Evolutionary conservation across 2,329 filamentous ascomycete genomes (phyloP), one percentile per base, ranked within the genome.

Genomic region (Lithohypha guttulata): DNA sequence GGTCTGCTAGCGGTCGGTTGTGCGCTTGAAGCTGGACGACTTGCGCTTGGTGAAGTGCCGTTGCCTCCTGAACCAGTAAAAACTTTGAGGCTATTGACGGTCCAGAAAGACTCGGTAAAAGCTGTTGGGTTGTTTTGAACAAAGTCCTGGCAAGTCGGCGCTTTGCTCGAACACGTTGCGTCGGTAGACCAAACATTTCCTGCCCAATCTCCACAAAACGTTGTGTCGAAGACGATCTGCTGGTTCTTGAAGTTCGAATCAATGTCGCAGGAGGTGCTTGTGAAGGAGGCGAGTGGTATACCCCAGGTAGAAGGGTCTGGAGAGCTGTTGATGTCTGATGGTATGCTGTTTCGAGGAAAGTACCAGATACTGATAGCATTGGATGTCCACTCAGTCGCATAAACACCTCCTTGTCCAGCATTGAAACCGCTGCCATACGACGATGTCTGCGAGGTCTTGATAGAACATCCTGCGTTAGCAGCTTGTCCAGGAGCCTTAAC

Each of bases 181-280:
- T 77, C 69, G 21, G 58, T 53, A n/a, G n/a, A n/a, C 79, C 81
- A 93, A 22, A 78, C 75, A 28, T 64, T 57, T 17, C 84, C 84
- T 6, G 86, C 86, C 86, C 86, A 94, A 54, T 81, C 75, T 14
- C 87, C 87, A 59, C 87, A 95, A 58, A 93, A 84, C 4, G 81
- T 82, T 1, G 79, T 91, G 61, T 89, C 77, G 59, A 91, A 79
- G 47, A 89, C 73, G 47, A 95, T 77, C 51, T 79, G 73, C 64
- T 93, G 73, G 43, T 80, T 61, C 43, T 65, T 64, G 64, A 95
- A 93, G 59, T 79, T 71, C 1, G 61, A 48, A 44, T 77, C 66
- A 47, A 93, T 81, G 51, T 87, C 64, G 61, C 89, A 95, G 41
- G 66, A 69, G 41, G 65, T 69, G 8, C 49, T 44, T 9, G 44